Evolutionary conservation across 306 rosid species (phyloP).

Genomic region (Citrullus colocynthis): DNA sequence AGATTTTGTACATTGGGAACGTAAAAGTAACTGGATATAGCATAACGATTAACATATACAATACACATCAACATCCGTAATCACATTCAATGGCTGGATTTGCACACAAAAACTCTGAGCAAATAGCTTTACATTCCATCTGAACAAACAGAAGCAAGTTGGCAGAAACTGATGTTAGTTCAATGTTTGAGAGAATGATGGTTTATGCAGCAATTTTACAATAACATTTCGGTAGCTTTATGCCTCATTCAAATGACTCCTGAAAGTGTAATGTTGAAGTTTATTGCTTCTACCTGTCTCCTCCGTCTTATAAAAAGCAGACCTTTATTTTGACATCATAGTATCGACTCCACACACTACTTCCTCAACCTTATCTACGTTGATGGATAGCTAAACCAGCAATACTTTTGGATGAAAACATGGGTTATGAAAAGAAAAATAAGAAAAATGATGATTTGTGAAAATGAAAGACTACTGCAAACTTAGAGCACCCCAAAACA

Average conservation of each 20-base stretch:
- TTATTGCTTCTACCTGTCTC: no score
- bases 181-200: background rate
- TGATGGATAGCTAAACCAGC: background rate
- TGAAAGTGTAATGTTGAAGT: background rate
- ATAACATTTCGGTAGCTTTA: background rate
- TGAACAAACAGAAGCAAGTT: conserved; percentile 1
- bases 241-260: background rate
- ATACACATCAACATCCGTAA: background rate
- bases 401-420: background rate
- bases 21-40: background rate
- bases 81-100: background rate
- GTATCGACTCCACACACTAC: background rate
- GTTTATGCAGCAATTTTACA: background rate
- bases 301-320: background rate
- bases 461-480: background rate
- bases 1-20: background rate
- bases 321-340: background rate
- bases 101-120: background rate
- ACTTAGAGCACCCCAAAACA: background rate
- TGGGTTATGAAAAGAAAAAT: background rate
- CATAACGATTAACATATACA: background rate
- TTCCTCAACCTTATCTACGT: background rate
- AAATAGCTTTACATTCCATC: background rate
- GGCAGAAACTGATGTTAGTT: background rate
- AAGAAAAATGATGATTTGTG: background rate